phyloP scores from a whole-genome alignment of 805 yeast species.

The Metschnikowia lochheadii region DNA sequence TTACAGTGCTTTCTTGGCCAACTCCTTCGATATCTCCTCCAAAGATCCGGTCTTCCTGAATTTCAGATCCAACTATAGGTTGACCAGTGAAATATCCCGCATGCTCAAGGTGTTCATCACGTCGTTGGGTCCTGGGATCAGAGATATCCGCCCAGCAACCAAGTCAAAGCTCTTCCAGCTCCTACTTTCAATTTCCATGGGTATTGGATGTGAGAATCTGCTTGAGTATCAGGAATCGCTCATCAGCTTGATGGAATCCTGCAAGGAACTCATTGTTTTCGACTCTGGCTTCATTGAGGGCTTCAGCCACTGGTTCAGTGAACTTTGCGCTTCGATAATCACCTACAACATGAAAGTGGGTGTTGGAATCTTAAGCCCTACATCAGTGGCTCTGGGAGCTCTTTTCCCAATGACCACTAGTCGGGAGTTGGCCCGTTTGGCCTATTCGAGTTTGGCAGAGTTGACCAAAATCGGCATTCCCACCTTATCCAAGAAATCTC shows the following conservation, averaged over 20 bases:
- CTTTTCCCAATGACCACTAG: slow-evolving; percentile 46
- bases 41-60: slow-evolving; percentile 30
- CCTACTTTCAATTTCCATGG: slow-evolving; percentile 26
- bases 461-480: slow-evolving; percentile 29
- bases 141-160: slow-evolving; percentile 18
- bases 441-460: slow-evolving; percentile 57
- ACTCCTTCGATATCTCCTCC: slow-evolving; percentile 36
- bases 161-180: slow-evolving; percentile 25
- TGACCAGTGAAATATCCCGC: slow-evolving; percentile 21
- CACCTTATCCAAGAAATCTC: slow-evolving; percentile 41
- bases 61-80: slow-evolving; percentile 30
- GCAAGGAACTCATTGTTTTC: slow-evolving; percentile 38
- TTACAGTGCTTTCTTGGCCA: slow-evolving; percentile 31
- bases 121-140: slow-evolving; percentile 36
- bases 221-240: slow-evolving; percentile 26
- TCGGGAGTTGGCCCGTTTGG: slow-evolving; percentile 34
- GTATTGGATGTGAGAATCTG: slow-evolving; percentile 29
- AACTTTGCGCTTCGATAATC: slow-evolving; percentile 23
- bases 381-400: slow-evolving; percentile 38
- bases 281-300: slow-evolving; percentile 35
- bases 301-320: slow-evolving; percentile 28
- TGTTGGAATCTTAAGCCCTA: slow-evolving; percentile 25
- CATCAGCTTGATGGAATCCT: slow-evolving; percentile 22
- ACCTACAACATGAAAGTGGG: slow-evolving; percentile 37
- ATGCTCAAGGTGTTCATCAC: slow-evolving; percentile 31